Evolutionary conservation across 441 rosid species (phyloP), one percentile per base, ranked within the genome.

Genomic region (Populus hybrid): DNA sequence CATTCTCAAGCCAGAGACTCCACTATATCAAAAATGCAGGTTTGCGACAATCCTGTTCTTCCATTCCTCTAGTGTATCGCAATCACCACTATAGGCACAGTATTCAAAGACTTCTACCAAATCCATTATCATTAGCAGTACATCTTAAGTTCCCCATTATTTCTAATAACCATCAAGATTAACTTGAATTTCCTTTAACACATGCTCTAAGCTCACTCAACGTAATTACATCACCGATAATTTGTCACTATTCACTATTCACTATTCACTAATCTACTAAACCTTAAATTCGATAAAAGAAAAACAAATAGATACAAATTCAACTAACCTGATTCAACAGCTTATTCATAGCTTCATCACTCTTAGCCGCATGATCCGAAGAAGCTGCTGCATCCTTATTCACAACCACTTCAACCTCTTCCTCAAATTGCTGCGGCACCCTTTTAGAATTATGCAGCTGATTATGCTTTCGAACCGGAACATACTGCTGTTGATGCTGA

Each of bases 261-360:
- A 50, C 57, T 50, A 5, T 50, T 50, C 57, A 1, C 20, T 14
- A 50, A 50, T 50, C 57, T 57, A 18, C 50, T 35, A 23, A 21
- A 69, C 67, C 14, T 14, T 34, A 69, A 14, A 16, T 14, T n/a
- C 8, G 36, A 69, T 1, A 28, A 34, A 66, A 26, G 16, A 32
- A 24, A 10, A 32, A 59, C 10, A 10, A 70, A 46, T 61, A 59
- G 26, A 67, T 11, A 5, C 77, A 70, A 20, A 5, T 35, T 35
- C 8, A 35, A 35, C 38, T 35, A 16, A 91, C 99, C 91, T 94
- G 99, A 82, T 92, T 95, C 85, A 95, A 78, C 64, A 91, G 89
- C 83, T 95, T 95, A 86, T 85, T 90, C 12, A 82, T 32, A 77
- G 93, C 83, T 76, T 94, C 99, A 21, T 90, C 82, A 61, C 12